Base-by-base conservation (phyloP, 345 rosid genomes). In the Camelina laxa region DNA sequence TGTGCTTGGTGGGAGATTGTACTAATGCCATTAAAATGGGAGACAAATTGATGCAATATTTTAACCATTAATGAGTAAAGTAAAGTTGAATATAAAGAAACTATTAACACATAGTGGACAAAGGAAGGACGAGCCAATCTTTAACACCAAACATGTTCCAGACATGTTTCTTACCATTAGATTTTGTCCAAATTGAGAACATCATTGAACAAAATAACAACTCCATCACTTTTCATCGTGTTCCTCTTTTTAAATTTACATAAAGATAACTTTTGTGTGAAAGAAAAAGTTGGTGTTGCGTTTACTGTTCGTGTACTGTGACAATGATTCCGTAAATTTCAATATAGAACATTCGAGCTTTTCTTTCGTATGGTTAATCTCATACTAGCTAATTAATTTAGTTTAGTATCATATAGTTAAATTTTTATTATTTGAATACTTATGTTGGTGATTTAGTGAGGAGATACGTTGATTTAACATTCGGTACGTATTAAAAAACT, bases 141-240 rank as follows among this genome's bases (percentile, higher is more conserved):
- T 77, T 70, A 77, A 64, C 48, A 64, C 72, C 69, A 4, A 67
- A 78, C 81, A 78, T 78, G 81, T 72, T 66, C 48, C 58, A 66
- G 77, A 78, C 81, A 78, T 78, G 81, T 78, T 78, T 78, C 69
- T 67, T 72, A 65, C 77, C 59, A 65, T 67, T 66, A 72, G 69
- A 66, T 78, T 67, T 17, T 72, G 77, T 60, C 72, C 53, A 65
- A 71, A 76, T 65, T 71, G 56, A 58, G 21, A 58, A 77, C 68
- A 65, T 71, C 80, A 48, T 63, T 77, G 75, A 65, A 10, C 45
- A 57, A 57, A 19, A 48, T 64, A 45, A 65, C 57, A 65, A 55
- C 24, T 38, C 45, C 22, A 24, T 70, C 67, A 77, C 72, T 71
- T 70, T 77, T 65, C 62, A 71, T 64, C 68, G 73, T 75, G 79